phyloP scores from a whole-genome alignment of 2,329 filamentous ascomycete genomes.

The Fusarium circinatum region DNA sequence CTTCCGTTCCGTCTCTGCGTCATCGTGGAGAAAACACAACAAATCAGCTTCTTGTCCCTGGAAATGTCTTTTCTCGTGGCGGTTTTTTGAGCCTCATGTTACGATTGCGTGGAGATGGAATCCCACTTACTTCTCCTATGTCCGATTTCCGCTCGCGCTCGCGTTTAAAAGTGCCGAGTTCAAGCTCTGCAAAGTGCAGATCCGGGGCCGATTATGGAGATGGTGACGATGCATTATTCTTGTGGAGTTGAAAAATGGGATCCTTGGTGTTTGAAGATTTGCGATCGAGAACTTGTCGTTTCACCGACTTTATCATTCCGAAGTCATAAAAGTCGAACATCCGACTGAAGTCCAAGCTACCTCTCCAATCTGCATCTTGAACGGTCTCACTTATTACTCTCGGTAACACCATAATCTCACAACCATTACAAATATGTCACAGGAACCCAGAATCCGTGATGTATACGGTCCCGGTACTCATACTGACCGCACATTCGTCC shows the following conservation, averaged over 20 bases:
- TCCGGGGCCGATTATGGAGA: background rate
- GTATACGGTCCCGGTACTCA: constrained; percentile 13
- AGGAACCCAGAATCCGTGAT: constrained; percentile 4
- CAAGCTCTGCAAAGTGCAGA: background rate
- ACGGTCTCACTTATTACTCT: no score
- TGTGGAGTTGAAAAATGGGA: background rate
- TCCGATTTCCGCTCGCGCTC: constrained; percentile 12
- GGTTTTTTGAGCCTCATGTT: background rate
- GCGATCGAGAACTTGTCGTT: background rate
- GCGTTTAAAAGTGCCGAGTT: background rate
- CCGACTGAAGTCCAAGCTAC: no score
- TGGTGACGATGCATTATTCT: background rate
- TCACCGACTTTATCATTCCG: background rate
- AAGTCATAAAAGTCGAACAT: background rate
- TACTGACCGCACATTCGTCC: constrained; percentile 3
- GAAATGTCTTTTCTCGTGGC: background rate
- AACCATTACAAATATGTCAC: background rate
- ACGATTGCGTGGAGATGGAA: background rate
- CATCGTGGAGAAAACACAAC: background rate
- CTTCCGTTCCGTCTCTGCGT: background rate
- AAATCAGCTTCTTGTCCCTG: background rate
- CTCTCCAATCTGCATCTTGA: no score
- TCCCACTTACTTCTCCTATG: background rate
- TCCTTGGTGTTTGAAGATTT: background rate
- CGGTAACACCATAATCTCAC: no score